Base-by-base conservation (phyloP, 176 grass and related monocot genomes). In the Oryza longistaminata region DNA sequence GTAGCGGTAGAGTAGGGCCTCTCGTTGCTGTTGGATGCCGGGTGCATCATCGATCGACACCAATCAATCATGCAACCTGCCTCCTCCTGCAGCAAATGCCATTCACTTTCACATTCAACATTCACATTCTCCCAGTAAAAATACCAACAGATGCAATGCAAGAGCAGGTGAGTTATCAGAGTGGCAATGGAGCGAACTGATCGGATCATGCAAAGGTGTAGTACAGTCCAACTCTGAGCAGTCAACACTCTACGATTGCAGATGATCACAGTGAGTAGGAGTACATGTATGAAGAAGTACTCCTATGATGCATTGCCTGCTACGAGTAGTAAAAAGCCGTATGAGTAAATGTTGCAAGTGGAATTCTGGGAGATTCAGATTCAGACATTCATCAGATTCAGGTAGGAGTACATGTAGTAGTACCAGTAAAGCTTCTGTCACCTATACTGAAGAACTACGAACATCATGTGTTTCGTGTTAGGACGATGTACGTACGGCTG, bases 121-220 rank as follows among this genome's bases (percentile, higher is more conserved):
- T 58, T 21, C 53, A 60, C 65, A 78, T 69, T 85, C 66, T 70
- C 37, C 66, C 48, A 43, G 75, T 85, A 62, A 78, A 78, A 77
- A 77, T 1, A 19, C 16, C 5, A 55, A 49, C 12, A 15, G 46
- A 49, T 15, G 46, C 46, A 15, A 49, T 43, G 42, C 9, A 15
- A 14, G 52, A 2, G 15, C 14, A 55, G 16, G 21, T 55, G 17
- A 7, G 53, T 58, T 58, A n/a, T 62, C 58, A 62, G 58, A 62
- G 58, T 24, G 6, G 58, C 58, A 62, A 60, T 60, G 19, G 55
- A 22, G 58, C 24, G 58, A 7, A 62, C n/a, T 24, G 58, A 62
- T 10, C 44, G 29, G 71, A 73, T 2, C 1, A 7, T 9, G 19
- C 11, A 3, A 72, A 17, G 44, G 19, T 58, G 9, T n/a, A n/a